A percentile compares a stretch with the other conserved stretches of the same genome.
These are phyloP conservation scores for Saturnispora sanitii DNA, from an alignment of 805 yeast genomes.

Conservation along the genomic window DNA sequence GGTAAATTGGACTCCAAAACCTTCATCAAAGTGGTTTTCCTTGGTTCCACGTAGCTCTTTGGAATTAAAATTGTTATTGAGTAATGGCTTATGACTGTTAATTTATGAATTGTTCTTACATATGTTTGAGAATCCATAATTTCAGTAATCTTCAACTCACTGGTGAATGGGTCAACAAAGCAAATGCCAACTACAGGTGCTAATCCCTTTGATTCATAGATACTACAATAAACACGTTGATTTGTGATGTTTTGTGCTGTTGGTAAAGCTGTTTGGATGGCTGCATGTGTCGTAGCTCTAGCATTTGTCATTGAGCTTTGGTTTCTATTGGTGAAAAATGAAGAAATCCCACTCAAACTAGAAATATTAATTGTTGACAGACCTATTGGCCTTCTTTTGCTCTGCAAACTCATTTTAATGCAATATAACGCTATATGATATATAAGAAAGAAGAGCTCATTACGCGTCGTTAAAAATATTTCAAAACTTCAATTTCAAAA, in stretches of 20 bases:
- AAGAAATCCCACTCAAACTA: background rate
- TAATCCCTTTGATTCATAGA: conserved; percentile 18
- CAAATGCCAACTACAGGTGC: conserved; percentile 31
- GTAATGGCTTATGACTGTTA: conserved; percentile 22
- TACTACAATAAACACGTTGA: conserved; percentile 7
- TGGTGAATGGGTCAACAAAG: conserved; percentile 29
- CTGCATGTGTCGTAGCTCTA: background rate
- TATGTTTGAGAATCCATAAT: conserved; percentile 37
- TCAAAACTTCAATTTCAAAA: too few relatives aligned
- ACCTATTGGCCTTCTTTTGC: background rate
- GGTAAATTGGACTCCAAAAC: conserved; percentile 24
- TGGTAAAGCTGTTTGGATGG: background rate
- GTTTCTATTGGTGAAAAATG: background rate
- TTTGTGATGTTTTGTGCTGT: background rate
- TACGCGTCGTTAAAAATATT: background rate
- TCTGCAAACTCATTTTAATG: background rate
- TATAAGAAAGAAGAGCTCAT: background rate
- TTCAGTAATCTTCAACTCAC: conserved; percentile 29
- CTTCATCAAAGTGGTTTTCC: conserved; percentile 26
- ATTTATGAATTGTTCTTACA: conserved; percentile 34
- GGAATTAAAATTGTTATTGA: conserved; percentile 32
- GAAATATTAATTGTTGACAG: background rate
- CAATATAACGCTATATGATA: too few relatives aligned
- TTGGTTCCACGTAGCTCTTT: conserved; percentile 19
- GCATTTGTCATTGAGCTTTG: background rate